Evolutionary conservation across 2,329 filamentous ascomycete genomes (phyloP).

Genomic region (Metarhizium guizhouense): DNA sequence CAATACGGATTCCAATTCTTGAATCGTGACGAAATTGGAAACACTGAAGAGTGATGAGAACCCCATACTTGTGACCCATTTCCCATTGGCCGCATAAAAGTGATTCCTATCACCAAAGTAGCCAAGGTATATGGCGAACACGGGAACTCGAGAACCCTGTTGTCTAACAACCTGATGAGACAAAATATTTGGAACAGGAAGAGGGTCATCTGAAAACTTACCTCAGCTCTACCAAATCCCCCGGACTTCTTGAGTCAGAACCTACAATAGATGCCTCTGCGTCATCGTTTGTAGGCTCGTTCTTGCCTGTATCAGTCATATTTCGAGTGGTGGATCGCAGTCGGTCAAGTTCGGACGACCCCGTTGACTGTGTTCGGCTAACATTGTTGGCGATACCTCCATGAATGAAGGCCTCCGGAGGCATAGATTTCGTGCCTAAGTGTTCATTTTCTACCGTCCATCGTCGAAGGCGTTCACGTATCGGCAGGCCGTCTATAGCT

Average conservation of each 20-base stretch:
- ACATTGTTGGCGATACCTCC: constrained; percentile 20
- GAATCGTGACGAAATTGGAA: constrained; percentile 31
- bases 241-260: constrained; percentile 23
- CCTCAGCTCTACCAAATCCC: constrained; percentile 44
- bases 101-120: constrained; percentile 41
- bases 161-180: constrained; percentile 15
- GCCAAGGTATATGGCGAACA: constrained; percentile 46
- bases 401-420: constrained; percentile 16
- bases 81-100: constrained; percentile 44
- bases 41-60: constrained; percentile 41
- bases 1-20: constrained; percentile 31
- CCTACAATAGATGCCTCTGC: constrained; percentile 17
- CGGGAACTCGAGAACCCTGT: constrained; percentile 31
- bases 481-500: constrained; percentile 12
- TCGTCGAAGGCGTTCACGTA: constrained; percentile 31
- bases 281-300: constrained; percentile 19
- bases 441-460: constrained; percentile 32
- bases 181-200: neutral
- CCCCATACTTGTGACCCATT: constrained; percentile 34
- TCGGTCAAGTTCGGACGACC: constrained; percentile 21
- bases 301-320: constrained; percentile 16
- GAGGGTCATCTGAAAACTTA: constrained; percentile 10
- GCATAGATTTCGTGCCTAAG: constrained; percentile 10
- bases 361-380: constrained; percentile 24
- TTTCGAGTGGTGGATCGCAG: constrained; percentile 14